A percentile compares a stretch with the other conserved stretches of the same genome.
Evolutionary conservation across 306 rosid genomes (phyloP).

Genomic region (Parietaria judaica): DNA sequence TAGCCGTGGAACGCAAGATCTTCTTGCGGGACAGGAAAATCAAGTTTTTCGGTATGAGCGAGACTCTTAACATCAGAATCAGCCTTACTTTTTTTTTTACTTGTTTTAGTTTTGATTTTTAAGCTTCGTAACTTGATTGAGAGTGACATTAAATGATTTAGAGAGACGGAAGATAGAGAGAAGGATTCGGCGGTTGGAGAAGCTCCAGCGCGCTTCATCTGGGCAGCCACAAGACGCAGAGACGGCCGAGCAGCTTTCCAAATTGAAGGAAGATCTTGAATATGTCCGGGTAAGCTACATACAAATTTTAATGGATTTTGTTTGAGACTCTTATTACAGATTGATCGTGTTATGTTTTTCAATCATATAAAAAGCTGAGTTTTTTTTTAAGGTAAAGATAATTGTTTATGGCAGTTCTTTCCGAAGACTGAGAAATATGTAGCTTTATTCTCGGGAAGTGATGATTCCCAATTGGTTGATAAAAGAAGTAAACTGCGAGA

Average conservation of each 20-base stretch:
- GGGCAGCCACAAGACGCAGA: constrained; percentile 54
- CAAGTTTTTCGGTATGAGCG: constrained; percentile 64
- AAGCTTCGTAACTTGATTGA: constrained; percentile 7
- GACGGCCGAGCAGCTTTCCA: constrained; percentile 55
- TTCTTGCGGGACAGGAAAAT: constrained; percentile 80
- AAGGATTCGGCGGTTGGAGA: constrained; percentile 80
- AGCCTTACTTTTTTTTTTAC: background rate
- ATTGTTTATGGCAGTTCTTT: constrained; percentile 60
- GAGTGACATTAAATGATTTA: constrained; percentile 16
- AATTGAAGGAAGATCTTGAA: constrained; percentile 80
- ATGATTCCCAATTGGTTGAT: constrained; percentile 52
- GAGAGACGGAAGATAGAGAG: constrained; percentile 94
- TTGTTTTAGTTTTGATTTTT: background rate
- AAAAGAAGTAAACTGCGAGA: constrained; percentile 64
- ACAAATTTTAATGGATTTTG: too few relatives aligned
- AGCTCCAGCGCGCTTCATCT: constrained; percentile 64
- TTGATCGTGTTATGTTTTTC: background rate
- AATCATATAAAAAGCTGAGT: too few relatives aligned
- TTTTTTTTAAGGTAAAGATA: constrained; percentile 20
- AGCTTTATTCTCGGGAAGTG: constrained; percentile 71
- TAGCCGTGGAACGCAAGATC: constrained; percentile 75
- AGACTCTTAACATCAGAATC: background rate
- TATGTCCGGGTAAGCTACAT: constrained; percentile 63
- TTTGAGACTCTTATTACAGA: background rate
- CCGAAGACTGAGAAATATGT: constrained; percentile 95